Evolutionary conservation across 176 grass and related monocot species (phyloP), one percentile per base, ranked within the genome.

Genomic region (Saccharum spontaneum): DNA sequence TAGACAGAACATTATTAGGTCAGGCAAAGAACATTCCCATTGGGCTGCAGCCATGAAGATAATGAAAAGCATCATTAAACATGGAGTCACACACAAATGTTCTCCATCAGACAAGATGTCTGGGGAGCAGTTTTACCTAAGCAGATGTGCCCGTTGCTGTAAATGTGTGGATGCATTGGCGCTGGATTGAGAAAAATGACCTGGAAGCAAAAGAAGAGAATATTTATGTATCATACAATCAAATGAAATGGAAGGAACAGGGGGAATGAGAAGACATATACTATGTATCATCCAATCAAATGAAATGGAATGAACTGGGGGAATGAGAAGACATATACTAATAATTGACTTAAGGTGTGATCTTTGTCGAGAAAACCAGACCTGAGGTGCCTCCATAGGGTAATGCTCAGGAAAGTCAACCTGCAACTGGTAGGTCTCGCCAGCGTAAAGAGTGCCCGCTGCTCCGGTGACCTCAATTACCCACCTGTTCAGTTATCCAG

Each of bases 341-440:
- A n/a, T 34, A 23, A 24, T 22, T 24, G 17, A 31, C 12, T 23
- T 31, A 71, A 63, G 52, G 38, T 49, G 34, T 20, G 71, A 45
- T 71, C 8, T 73, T 59, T 70, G n/a, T 8, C 18, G 20, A 38
- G 12, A 46, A 83, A 48, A 30, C n/a, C 66, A 44, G 28, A 94
- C 97, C 91, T 99, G 91, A 37, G 97, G 97, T 24, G 97, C 97
- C 87, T 99, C 97, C 90, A 94, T 96, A 31, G 97, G 97, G 76
- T 99, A 99, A 91, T 99, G 97, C 87, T 99, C 93, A 4, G 97
- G 93, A 71, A 99, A 96, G 82, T 96, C 93, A 17, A 96, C 90
- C 81, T 99, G 93, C 40, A 99, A 70, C 84, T 99, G 93, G 81
- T 94, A 99, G 12, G 75, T 92, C 76, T 99, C 97, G 52, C 88